phyloP scores from a whole-genome alignment of 495 filamentous ascomycete species.

The Xylaria palmicola region DNA sequence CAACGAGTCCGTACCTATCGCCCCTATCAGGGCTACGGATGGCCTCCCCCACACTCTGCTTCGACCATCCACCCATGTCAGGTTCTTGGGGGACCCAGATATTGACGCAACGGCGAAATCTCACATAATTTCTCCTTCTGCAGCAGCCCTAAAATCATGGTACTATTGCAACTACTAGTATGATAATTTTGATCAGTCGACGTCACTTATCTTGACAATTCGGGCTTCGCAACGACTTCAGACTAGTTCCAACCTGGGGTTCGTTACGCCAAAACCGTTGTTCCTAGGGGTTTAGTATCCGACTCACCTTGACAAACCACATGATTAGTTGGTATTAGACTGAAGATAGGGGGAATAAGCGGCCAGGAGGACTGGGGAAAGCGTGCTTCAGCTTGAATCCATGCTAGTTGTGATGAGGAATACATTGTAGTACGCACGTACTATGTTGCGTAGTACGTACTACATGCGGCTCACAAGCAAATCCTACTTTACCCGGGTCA shows the following conservation, averaged over 20 bases:
- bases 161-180: too few species aligned
- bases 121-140: background rate
- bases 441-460: too few species aligned
- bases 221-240: too few species aligned
- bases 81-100: conserved; percentile 1
- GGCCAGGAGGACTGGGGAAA: background rate
- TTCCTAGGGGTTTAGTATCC: too few species aligned
- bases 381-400: background rate
- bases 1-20: background rate
- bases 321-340: too few species aligned
- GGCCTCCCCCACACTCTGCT: conserved; percentile 12
- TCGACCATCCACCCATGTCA: background rate
- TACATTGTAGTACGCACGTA: too few species aligned
- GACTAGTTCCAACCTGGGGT: too few species aligned
- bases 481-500: conserved; percentile 8
- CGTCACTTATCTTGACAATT: too few species aligned
- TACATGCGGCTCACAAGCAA: background rate
- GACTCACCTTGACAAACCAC: too few species aligned
- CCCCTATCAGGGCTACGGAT: background rate
- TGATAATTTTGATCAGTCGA: too few species aligned
- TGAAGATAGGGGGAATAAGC: background rate
- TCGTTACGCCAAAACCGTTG: too few species aligned
- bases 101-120: background rate
- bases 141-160: background rate
- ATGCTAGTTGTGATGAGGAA: background rate